Percentiles rank a stretch among this genome's conserved stretches.
These are phyloP conservation scores for Westerdykella aurantiaca DNA, from an alignment of 2,329 filamentous ascomycete species.

Conservation along the genomic window DNA sequence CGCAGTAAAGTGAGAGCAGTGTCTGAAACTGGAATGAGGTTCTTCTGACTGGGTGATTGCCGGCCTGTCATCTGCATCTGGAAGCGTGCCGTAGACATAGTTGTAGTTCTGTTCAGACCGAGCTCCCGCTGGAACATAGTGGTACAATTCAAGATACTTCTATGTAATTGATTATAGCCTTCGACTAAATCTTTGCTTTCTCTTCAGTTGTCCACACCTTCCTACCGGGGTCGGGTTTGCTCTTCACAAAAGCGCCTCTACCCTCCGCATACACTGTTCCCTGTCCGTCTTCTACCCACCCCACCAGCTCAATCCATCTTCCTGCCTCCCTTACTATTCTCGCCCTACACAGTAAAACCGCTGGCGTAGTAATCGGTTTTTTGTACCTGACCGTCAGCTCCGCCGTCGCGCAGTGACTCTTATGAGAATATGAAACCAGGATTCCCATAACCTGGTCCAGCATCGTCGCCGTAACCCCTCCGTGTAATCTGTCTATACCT, in stretches of 20 bases:
- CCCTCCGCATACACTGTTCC: constrained; percentile 21
- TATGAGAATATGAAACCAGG: constrained; percentile 11
- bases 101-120: no score
- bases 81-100: no score
- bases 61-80: no score
- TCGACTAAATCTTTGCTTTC: no score
- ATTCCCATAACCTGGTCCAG: constrained; percentile 25
- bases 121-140: no score
- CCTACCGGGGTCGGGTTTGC: neutral
- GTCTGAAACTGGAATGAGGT: no score
- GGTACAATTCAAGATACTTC: no score
- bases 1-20: no score
- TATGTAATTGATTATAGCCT: no score
- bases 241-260: constrained; percentile 15
- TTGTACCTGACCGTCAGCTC: constrained; percentile 22
- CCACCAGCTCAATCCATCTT: constrained; percentile 17
- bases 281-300: constrained; percentile 20
- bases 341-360: constrained; percentile 15
- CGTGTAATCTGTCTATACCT: constrained; percentile 16
- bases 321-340: constrained; percentile 19
- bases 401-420: constrained; percentile 13
- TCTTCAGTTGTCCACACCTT: no score
- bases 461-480: constrained; percentile 20
- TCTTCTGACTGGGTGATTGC: no score
- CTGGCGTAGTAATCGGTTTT: constrained; percentile 18